These are phyloP conservation scores for Mortierella sp. DNA, from an alignment of 371 early-diverging fungal genomes.

Conservation along the genomic window DNA sequence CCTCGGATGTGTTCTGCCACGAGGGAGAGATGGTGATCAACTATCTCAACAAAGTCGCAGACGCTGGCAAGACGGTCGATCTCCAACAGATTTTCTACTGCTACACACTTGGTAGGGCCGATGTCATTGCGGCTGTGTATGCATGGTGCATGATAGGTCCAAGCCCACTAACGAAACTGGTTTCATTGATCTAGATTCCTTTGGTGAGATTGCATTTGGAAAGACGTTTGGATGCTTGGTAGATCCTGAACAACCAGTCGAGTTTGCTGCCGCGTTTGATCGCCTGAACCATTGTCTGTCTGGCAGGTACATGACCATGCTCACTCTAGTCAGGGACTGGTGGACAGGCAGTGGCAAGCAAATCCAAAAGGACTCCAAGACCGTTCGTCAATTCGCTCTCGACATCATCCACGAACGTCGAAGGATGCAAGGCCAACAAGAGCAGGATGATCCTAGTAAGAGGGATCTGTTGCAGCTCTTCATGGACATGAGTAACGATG, in stretches of 20 bases:
- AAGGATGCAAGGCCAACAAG: constrained; percentile 31
- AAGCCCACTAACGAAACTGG: too few species aligned
- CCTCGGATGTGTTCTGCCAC: constrained; percentile 43
- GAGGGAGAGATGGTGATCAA: constrained; percentile 14
- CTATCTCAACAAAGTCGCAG: constrained; percentile 53
- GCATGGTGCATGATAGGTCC: too few species aligned
- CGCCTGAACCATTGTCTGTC: constrained; percentile 52
- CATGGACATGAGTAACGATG: constrained; percentile 65
- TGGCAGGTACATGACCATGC: constrained; percentile 47
- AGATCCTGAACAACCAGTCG: constrained; percentile 29
- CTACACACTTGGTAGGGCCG: constrained; percentile 53
- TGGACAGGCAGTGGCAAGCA: constrained; percentile 24
- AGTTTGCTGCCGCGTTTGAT: constrained; percentile 71
- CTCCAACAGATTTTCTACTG: constrained; percentile 60
- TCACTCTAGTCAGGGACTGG: constrained; percentile 48
- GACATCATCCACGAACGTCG: constrained; percentile 59
- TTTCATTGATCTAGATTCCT: constrained; percentile 51
- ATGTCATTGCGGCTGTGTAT: too few species aligned
- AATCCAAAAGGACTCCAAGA: constrained; percentile 20
- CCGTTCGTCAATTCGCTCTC: constrained; percentile 57
- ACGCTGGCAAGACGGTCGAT: constrained; percentile 57
- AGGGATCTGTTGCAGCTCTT: constrained; percentile 71
- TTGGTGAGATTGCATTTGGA: constrained; percentile 63
- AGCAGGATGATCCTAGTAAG: background rate
- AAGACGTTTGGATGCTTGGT: constrained; percentile 43